Base-by-base conservation (phyloP, 192 early-diverging fungal species). In the Coemansia sp. region DNA sequence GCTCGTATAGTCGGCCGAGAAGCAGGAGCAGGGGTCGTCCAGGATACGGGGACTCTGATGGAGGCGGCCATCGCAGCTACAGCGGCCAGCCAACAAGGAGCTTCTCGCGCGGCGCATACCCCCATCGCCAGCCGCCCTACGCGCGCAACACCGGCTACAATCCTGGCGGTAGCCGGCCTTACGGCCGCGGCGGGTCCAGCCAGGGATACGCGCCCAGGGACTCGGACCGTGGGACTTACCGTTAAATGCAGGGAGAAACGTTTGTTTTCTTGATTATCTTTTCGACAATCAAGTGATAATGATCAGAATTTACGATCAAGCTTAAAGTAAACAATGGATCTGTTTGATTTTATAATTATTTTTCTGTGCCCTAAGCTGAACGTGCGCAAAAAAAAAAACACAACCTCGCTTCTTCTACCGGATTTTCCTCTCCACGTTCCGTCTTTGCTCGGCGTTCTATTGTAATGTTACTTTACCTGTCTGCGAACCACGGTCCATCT, bases 71-170 rank as follows among this genome's bases (percentile, higher is more conserved):
- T 17, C 55, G 55, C 55, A 17, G 55, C 55, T 57, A 57, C 23
- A 25, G 64, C 45, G 34, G 71, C 45, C 20, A 36, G 23, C 38
- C 65, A 7, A 42, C 57, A 22, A 43, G 69, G 19, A 42, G 70
- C 34, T 55, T 46, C 14, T 46, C 59, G 20, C 70, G 71, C 25
- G 50, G 71, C 50, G 50, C 65, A 3, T 45, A 45, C 6, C 20
- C 52, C 23, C 50, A 65, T 36, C 77, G 72, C 25, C 77, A 80
- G 45, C 35, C 62, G 62, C 77, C 77, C 1, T 80, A 80, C 43
- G 36, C 69, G 40, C 77, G 77, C 42, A 71, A 48, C 23, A 40
- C 67, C 0, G 55, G 56, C 46, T 35, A 54, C 61, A 20, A 36
- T 9, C 5, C 33, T 11, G 53, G 52, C 33, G 43, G 29, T 33